Evolutionary conservation across 192 early-diverging fungal genomes (phyloP), one percentile per base, ranked within the genome.

Genomic region (Backusella westeae): DNA sequence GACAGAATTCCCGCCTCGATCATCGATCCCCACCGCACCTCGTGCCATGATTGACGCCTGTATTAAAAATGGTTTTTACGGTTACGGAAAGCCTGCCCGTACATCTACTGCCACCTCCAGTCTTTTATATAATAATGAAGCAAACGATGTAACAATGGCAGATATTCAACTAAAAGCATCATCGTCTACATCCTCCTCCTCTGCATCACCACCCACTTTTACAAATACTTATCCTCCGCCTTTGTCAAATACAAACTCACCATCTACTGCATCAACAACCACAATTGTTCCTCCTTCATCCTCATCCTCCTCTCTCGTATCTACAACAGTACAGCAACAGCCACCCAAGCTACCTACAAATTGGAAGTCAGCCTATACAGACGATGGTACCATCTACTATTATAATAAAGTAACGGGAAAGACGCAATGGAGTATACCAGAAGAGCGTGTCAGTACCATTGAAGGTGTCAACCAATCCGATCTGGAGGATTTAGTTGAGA

Each of bases 391-490:
- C 10, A 71, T 85, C 4, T 90, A 89, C 42, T 89, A 89, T 71
- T 89, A 86, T 69, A 85, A 90, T 72, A 74, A 77, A 39, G 73
- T 88, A 12, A 90, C 88, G 1, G 77, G 81, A 8, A 78, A 85
- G 44, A 84, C 85, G n/a, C 88, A 87, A 44, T 90, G 89, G 89
- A 81, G 71, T 34, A 78, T 82, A 32, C 87, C 87, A 29, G 83
- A 80, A 59, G 63, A 77, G 23, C 70, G 52, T 19, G 74, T 53
- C 19, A 78, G 74, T n/a, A 76, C 76, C 2, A 76, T 79, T 34
- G 77, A 80, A 46, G 76, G 80, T 21, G 75, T 74, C 7, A 56
- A 76, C 38, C 67, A 76, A 53, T 42, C 65, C 0, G 70, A 77
- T 23, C 4, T 81, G 46, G 39, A 81, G 46, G 56, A 72, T 71